Evolutionary conservation across 1,139 yeast species (phyloP), one percentile per base, ranked within the genome.

Genomic region (Protomyces inouyei): DNA sequence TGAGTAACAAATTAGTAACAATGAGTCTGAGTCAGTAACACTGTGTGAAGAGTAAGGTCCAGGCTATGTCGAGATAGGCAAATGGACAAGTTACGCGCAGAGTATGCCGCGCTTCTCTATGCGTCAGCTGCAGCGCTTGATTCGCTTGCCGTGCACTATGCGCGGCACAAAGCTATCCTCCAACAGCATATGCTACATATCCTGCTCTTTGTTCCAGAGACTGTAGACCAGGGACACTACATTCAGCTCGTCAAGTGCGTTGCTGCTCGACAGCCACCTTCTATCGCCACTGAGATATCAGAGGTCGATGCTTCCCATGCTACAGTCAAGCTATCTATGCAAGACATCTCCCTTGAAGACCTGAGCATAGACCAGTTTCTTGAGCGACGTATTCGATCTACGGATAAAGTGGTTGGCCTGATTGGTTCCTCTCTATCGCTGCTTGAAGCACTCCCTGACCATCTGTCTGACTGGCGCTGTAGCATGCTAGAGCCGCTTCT

Each of bases 201-300:
- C 18, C 36, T 59, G 36, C 52, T 52, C 21, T 52, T 35, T 37
- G 52, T 40, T 25, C 63, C 63, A 12, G 63, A 59, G 36, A 52
- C 53, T 23, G 52, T 38, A 10, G 43, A 25, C 2, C 57, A 52
- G 2, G 36, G 3, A 3, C 9, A 14, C 12, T 59, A 59, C 45
- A 23, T 43, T 10, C 10, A 16, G 16, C 23, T 55, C 25, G 25
- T 55, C 23, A 55, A 35, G n/a, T 16, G 9, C 5, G 48, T 8
- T 5, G 25, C 21, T 5, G 37, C 37, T 3, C 37, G 14, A 35
- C 18, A 1, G 9, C 35, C 35, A 4, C 16, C 35, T n/a, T 5
- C 28, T 18, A 12, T 18, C 18, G 28, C 23, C 16, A 18, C 5
- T 23, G 52, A 46, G 9, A 1, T 46, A 12, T n/a, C 52, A 46